Percentiles rank a stretch among this genome's conserved stretches.
These are phyloP conservation scores for Aspergillus sp. DNA, from an alignment of 2,329 filamentous ascomycete genomes.

Conservation along the genomic window DNA sequence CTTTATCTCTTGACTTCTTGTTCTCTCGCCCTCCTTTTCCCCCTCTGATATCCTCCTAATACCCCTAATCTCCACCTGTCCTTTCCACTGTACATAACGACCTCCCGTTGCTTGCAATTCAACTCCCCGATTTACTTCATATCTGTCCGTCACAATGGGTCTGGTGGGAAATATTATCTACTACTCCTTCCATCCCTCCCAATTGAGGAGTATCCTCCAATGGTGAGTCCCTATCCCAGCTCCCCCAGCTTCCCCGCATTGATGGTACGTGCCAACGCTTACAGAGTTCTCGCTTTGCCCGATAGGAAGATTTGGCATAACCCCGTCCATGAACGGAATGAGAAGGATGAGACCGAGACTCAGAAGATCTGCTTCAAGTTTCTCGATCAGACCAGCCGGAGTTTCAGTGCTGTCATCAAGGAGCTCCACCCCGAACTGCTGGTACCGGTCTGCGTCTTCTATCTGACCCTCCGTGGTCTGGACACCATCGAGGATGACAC, in stretches of 20 bases:
- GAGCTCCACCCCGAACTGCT: constrained; percentile 94
- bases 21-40: neutral
- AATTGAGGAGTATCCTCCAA: constrained; percentile 83
- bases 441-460: constrained; percentile 86
- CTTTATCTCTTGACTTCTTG: neutral
- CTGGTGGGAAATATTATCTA: constrained; percentile 59
- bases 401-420: constrained; percentile 89
- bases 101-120: neutral
- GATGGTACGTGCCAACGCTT: constrained; percentile 14
- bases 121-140: neutral
- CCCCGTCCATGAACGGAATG: constrained; percentile 80
- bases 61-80: neutral
- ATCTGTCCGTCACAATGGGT: constrained; percentile 32
- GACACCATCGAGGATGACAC: constrained; percentile 99
- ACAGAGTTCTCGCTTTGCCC: constrained; percentile 4
- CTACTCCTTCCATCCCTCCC: constrained; percentile 70
- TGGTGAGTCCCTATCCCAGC: constrained; percentile 63
- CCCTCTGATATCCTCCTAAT: neutral
- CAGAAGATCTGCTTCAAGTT: constrained; percentile 82
- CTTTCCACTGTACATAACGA: neutral
- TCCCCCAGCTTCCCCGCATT: neutral
- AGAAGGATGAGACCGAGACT: constrained; percentile 69
- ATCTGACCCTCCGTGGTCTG: constrained; percentile 84
- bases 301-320: constrained; percentile 94
- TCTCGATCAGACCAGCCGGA: constrained; percentile 84